These are phyloP conservation scores for Datura wrightii DNA, from an alignment of 257 asterid species.

Conservation along the genomic window DNA sequence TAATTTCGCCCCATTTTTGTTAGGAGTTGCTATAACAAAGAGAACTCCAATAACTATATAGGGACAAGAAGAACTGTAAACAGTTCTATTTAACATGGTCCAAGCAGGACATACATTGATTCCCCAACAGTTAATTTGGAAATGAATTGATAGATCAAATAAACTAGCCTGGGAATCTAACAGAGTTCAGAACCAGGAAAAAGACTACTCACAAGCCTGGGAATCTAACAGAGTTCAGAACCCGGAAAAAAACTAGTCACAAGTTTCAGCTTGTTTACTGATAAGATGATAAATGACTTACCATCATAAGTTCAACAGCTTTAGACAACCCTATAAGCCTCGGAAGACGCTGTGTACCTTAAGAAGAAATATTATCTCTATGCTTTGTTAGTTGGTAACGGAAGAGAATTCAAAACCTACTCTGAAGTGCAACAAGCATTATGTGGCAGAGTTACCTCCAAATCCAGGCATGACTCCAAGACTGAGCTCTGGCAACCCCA, in stretches of 20 bases:
- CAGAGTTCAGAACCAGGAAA: slow-evolving; percentile 11
- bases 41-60: background rate
- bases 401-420: slow-evolving; percentile 12
- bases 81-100: background rate
- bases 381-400: background rate
- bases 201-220: no score
- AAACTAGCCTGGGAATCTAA: background rate
- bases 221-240: no score
- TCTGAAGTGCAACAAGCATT: background rate
- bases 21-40: background rate
- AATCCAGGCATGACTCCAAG: slow-evolving; percentile 95
- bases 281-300: slow-evolving; percentile 42
- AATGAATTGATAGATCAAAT: background rate
- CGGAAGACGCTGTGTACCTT: slow-evolving; percentile 98
- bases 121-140: slow-evolving; percentile 7
- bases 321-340: slow-evolving; percentile 89
- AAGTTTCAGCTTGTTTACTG: background rate
- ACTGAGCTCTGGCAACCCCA: slow-evolving; percentile 96
- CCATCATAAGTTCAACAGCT: slow-evolving; percentile 91
- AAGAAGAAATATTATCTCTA: slow-evolving; percentile 31
- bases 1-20: background rate
- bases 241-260: background rate
- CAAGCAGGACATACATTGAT: slow-evolving; percentile 8
- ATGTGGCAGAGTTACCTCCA: slow-evolving; percentile 66
- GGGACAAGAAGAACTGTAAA: slow-evolving; percentile 6